Evolutionary conservation across 176 grass and related monocot genomes (phyloP).

Genomic region (Rhynchospora breviuscula): DNA sequence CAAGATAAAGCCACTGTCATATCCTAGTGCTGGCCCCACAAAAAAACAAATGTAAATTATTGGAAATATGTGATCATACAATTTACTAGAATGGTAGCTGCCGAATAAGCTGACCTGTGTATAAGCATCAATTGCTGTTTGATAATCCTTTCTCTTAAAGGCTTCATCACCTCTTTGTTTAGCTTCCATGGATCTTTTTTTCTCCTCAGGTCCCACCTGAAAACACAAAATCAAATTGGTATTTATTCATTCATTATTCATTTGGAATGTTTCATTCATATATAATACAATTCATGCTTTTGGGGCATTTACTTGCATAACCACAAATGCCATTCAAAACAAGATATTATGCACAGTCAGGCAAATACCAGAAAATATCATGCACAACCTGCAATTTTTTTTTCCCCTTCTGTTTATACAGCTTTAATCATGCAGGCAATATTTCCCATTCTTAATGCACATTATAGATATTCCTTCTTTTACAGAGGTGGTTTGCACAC

Average conservation of each 20-base stretch:
- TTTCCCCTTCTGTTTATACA: background rate
- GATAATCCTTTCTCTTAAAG: slow-evolving; percentile 76
- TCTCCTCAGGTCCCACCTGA: slow-evolving; percentile 71
- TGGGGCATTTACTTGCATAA: background rate
- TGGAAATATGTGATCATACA: background rate
- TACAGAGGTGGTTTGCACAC: background rate
- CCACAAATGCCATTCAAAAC: background rate
- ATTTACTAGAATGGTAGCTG: background rate
- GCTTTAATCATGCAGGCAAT: background rate
- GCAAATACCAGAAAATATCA: background rate
- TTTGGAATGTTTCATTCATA: background rate
- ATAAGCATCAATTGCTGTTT: slow-evolving; percentile 72
- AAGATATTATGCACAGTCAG: too few relatives aligned
- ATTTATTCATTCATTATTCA: background rate
- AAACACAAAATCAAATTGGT: background rate
- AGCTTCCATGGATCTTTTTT: slow-evolving; percentile 68
- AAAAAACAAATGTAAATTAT: background rate
- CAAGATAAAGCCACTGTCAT: background rate
- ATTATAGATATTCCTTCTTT: background rate
- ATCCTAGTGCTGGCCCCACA: background rate
- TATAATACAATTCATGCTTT: background rate
- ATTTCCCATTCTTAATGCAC: background rate
- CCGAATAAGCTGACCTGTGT: slow-evolving; percentile 48
- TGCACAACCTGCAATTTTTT: background rate
- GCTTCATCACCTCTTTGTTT: slow-evolving; percentile 85